Base-by-base conservation (phyloP, 2,329 filamentous ascomycete genomes). In the Penicillium olsonii region DNA sequence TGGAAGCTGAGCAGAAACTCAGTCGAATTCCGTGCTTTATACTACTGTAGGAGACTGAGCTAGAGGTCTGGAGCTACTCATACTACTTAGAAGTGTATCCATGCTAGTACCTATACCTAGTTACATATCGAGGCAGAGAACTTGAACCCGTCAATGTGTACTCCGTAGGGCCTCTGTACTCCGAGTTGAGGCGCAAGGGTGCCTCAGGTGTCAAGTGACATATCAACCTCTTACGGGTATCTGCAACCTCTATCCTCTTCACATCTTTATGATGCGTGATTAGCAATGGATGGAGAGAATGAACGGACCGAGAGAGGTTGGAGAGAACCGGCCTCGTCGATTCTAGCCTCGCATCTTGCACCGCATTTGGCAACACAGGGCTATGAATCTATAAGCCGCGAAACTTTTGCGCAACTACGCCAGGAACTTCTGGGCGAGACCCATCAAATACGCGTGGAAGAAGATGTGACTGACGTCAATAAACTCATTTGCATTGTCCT, bases 261-360 rank as follows among this genome's bases (percentile, higher is more conserved):
- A 41, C 29, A 45, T 37, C 37, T 42, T 45, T 17, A 31, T 18
- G 11, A 11, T 12, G n/a, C n/a, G n/a, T n/a, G n/a, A n/a, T n/a
- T 70, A 62, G 60, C 63, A 51, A 53, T 53, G 52, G 50, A 62
- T 50, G 57, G 60, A 53, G 35, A 61, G 12, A 38, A 54, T 45
- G 22, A 52, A 52, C 34, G 48, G 44, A 47, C 47, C 45, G 50
- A 42, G 24, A 41, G 43, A 50, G 56, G 52, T 38, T 54, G 53
- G 51, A 60, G 53, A 56, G 69, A 70, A 51, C 65, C 69, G 20
- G 60, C 68, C 26, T 87, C 90, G 11, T 96, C 92, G 14, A 95
- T 91, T 9, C 80, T 96, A 63, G 90, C 92, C 44, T 90, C 90
- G 11, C 89, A 95, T 69, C 84, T 96, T 49, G 90, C 94, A 56